These are phyloP conservation scores for Wickerhamomyces kurtzmanii DNA, from an alignment of 805 yeast species.

Conservation along the genomic window DNA sequence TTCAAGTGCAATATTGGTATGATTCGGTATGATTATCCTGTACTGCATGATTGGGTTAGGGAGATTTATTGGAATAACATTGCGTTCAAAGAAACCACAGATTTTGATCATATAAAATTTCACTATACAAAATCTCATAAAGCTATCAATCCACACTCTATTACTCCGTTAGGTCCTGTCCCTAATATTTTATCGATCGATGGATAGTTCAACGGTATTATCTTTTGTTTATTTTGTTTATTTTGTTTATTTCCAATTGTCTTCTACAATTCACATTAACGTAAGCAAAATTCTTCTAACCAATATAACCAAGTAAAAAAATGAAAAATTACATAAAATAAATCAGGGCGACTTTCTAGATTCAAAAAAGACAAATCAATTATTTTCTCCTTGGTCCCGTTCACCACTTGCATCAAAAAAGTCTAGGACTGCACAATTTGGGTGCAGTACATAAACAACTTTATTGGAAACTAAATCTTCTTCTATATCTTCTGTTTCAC, in stretches of 20 bases:
- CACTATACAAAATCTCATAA: constrained; percentile 87
- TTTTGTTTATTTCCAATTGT: too few species aligned
- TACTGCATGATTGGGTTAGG: constrained; percentile 69
- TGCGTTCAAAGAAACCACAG: constrained; percentile 69
- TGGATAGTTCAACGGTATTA: too few species aligned
- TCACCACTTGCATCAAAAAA: constrained; percentile 13
- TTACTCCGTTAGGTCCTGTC: constrained; percentile 84
- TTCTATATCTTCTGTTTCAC: constrained; percentile 32
- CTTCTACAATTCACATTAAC: too few species aligned
- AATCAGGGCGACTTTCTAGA: too few species aligned
- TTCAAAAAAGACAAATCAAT: too few species aligned
- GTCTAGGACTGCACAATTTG: constrained; percentile 75
- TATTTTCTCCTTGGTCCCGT: constrained; percentile 1
- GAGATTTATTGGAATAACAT: constrained; percentile 73
- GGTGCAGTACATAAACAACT: constrained; percentile 50
- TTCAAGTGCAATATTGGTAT: constrained; percentile 85
- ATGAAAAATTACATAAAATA: too few species aligned
- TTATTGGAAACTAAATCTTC: constrained; percentile 18
- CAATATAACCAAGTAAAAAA: too few species aligned
- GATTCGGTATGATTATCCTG: constrained; percentile 73
- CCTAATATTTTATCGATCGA: constrained; percentile 69
- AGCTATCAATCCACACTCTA: constrained; percentile 69
- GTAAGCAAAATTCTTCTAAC: too few species aligned
- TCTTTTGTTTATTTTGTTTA: too few species aligned
- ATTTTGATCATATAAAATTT: constrained; percentile 82